These are phyloP conservation scores for Waltergamsia citrina DNA, from an alignment of 2,329 filamentous ascomycete species.

Conservation along the genomic window DNA sequence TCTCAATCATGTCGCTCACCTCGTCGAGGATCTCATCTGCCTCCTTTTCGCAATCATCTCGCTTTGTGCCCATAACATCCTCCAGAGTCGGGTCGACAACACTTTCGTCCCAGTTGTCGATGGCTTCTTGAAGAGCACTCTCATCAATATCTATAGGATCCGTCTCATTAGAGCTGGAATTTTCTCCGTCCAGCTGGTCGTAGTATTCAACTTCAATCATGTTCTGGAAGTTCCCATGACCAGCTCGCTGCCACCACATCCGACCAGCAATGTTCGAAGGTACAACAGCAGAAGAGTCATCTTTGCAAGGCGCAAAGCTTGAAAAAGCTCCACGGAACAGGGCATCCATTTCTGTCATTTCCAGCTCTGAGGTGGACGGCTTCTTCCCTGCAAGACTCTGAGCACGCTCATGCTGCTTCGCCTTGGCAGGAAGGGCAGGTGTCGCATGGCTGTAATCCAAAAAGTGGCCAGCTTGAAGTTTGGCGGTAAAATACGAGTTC, in stretches of 20 bases:
- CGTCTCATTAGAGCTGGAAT: conserved; percentile 20
- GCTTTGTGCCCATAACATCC: conserved; percentile 39
- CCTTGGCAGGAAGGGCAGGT: conserved; percentile 41
- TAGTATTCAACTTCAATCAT: conserved; percentile 46
- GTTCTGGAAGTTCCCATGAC: conserved; percentile 55
- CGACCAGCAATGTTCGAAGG: conserved; percentile 57
- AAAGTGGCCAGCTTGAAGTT: conserved; percentile 58
- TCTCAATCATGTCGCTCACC: conserved; percentile 68
- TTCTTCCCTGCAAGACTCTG: conserved; percentile 56
- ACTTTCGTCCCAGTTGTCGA: conserved; percentile 49
- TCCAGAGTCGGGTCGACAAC: conserved; percentile 49
- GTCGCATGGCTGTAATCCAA: conserved; percentile 59
- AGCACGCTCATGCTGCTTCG: conserved; percentile 62
- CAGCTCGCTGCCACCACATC: conserved; percentile 69
- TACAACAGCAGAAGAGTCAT: conserved; percentile 62
- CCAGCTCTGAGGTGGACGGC: conserved; percentile 42
- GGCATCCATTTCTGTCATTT: conserved; percentile 61
- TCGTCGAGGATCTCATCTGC: conserved; percentile 62
- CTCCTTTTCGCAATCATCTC: conserved; percentile 54
- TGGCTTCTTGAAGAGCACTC: conserved; percentile 38
- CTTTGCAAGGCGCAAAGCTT: conserved; percentile 67
- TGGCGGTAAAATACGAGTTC: conserved; percentile 57
- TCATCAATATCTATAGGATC: conserved; percentile 37
- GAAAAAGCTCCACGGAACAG: conserved; percentile 71
- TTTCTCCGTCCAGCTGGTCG: conserved; percentile 25